phyloP scores from a whole-genome alignment of 1,284 basidiomycete species.

The Pterulicium gracile region DNA sequence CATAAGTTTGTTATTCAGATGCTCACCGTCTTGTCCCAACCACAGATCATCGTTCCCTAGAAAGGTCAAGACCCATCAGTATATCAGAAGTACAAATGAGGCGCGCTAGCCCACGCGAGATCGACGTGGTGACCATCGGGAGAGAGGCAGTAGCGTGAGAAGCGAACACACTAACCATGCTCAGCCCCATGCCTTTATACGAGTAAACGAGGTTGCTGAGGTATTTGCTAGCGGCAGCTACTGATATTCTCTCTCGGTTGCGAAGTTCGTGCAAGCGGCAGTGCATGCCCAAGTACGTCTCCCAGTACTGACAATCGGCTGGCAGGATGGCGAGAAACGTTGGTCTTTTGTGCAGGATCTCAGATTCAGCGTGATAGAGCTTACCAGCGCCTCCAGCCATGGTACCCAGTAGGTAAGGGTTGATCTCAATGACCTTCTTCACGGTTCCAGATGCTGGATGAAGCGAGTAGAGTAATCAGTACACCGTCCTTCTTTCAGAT shows the following conservation, averaged over 20 bases:
- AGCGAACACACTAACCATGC: slow-evolving; percentile 61
- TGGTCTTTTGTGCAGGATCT: slow-evolving; percentile 8
- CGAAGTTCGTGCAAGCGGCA: slow-evolving; percentile 95
- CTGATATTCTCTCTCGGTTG: slow-evolving; percentile 96
- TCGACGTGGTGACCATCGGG: too few species aligned
- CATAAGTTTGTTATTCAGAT: not conserved
- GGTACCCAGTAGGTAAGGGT: slow-evolving; percentile 94
- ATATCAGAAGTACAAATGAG: too few species aligned
- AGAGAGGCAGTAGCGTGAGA: too few species aligned
- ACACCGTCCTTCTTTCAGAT: too few species aligned
- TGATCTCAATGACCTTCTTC: slow-evolving; percentile 99
- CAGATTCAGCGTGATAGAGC: slow-evolving; percentile 11
- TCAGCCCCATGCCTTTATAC: slow-evolving; percentile 99
- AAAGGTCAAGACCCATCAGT: slow-evolving; percentile 6
- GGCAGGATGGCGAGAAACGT: slow-evolving; percentile 7
- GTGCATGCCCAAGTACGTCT: slow-evolving; percentile 97
- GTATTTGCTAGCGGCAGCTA: slow-evolving; percentile 97
- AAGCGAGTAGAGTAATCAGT: too few species aligned
- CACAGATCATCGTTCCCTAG: slow-evolving; percentile 98
- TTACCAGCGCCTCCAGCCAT: slow-evolving; percentile 98
- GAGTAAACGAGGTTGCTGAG: slow-evolving; percentile 95
- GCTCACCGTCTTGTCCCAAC: slow-evolving; percentile 96
- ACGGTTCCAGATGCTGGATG: slow-evolving; percentile 82
- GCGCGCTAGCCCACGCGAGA: too few species aligned
- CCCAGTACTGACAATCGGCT: slow-evolving; percentile 96